phyloP scores from a whole-genome alignment of 2,329 filamentous ascomycete species.

The Mariannaea elegans region DNA sequence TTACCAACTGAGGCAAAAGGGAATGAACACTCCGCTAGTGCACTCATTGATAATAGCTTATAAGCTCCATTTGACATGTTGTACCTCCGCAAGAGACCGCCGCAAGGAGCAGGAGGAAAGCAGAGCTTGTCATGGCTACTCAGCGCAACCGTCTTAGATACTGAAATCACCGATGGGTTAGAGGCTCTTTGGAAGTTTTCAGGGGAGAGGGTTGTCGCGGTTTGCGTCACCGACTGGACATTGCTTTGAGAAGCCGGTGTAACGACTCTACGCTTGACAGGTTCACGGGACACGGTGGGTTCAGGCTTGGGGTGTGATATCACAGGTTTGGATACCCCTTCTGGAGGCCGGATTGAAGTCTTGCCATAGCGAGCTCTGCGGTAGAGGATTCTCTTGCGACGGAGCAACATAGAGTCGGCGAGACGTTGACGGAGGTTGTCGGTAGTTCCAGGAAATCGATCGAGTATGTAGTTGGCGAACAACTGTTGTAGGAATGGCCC shows the following conservation, averaged over 20 bases:
- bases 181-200: slow-evolving; percentile 1
- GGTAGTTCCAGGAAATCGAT: slow-evolving; percentile 18
- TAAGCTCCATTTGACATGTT: too few relatives aligned
- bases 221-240: too few relatives aligned
- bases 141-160: slow-evolving; percentile 6
- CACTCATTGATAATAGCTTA: too few relatives aligned
- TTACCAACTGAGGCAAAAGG: too few relatives aligned
- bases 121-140: slow-evolving; percentile 4
- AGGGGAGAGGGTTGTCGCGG: slow-evolving; percentile 2
- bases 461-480: slow-evolving; percentile 19
- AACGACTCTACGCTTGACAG: too few relatives aligned
- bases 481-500: slow-evolving; percentile 5
- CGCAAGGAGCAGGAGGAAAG: slow-evolving; percentile 21
- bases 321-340: not conserved
- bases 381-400: slow-evolving; percentile 24
- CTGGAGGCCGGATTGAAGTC: not conserved
- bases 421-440: slow-evolving; percentile 18
- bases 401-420: slow-evolving; percentile 17
- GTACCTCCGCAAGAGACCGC: too few relatives aligned
- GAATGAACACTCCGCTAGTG: too few relatives aligned
- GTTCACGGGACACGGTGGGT: too few relatives aligned
- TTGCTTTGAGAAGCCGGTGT: too few relatives aligned
- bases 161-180: slow-evolving; percentile 12
- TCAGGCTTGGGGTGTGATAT: not conserved
- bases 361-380: slow-evolving; percentile 13